A percentile compares a stretch with the other conserved stretches of the same genome.
These are phyloP conservation scores for Chaetoceros muelleri DNA, from an alignment of 108 stramenopile genomes.

Conservation along the genomic window DNA sequence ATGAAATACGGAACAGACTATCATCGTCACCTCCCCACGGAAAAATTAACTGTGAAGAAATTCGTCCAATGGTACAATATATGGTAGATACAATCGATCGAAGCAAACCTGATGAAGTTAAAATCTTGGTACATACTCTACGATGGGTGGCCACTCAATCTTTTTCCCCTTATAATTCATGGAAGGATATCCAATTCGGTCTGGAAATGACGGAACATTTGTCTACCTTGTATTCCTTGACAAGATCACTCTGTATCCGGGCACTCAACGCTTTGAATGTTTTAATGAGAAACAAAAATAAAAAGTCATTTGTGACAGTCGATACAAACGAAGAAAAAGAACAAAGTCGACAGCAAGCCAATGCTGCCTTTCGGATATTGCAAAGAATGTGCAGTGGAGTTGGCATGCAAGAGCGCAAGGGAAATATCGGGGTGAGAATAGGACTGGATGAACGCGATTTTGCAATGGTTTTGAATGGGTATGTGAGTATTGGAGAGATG, in stretches of 20 bases:
- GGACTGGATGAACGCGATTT: conserved; percentile 59
- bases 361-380: conserved; percentile 55
- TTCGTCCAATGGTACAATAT: no score
- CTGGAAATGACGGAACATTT: background rate
- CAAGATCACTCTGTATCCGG: conserved; percentile 3
- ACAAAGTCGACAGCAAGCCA: conserved; percentile 15
- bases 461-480: conserved; percentile 63
- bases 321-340: no score
- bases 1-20: no score
- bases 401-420: conserved; percentile 28
- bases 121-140: no score
- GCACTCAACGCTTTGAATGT: conserved; percentile 1
- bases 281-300: background rate
- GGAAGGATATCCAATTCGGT: background rate
- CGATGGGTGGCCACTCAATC: no score
- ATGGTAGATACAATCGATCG: no score
- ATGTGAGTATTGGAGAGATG: conserved; percentile 37
- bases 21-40: no score
- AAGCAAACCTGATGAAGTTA: no score
- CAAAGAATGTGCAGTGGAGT: conserved; percentile 55
- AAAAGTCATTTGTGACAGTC: conserved; percentile 2
- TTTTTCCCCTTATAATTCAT: background rate
- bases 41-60: no score
- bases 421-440: background rate
- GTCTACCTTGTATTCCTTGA: conserved; percentile 5